Conservation (phyloP, 352 stramenopile species). For the Pseudoperonospora humuli region DNA sequence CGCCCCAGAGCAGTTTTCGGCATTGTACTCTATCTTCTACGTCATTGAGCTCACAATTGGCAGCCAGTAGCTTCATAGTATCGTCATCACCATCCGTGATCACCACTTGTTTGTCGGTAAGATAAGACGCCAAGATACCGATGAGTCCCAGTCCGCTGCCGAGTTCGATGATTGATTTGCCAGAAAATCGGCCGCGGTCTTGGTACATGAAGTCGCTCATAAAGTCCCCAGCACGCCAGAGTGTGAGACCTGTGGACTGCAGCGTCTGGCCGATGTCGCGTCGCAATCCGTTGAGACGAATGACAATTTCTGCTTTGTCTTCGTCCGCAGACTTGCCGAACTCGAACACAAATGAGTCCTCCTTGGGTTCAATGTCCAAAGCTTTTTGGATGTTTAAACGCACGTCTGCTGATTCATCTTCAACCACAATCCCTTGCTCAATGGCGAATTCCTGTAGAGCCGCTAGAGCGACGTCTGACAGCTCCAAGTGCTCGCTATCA, state of each 20-base stretch:
- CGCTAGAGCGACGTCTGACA: conserved; percentile 36
- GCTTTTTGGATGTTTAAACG: conserved; percentile 49
- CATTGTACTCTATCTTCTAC: conserved; percentile 33
- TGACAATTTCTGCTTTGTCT: conserved; percentile 29
- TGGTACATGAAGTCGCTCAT: conserved; percentile 51
- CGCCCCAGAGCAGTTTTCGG: conserved; percentile 43
- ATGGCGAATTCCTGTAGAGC: conserved; percentile 49
- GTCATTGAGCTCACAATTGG: conserved; percentile 50
- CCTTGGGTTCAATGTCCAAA: conserved; percentile 51
- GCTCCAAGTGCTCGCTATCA: conserved; percentile 33
- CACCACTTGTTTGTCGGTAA: conserved; percentile 43
- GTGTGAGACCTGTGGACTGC: conserved; percentile 50
- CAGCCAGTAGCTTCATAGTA: conserved; percentile 36
- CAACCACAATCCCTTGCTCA: conserved; percentile 40
- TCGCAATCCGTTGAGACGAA: conserved; percentile 44
- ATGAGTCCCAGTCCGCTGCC: conserved; percentile 52
- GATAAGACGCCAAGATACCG: conserved; percentile 47
- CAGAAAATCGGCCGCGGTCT: conserved; percentile 24
- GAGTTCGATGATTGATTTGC: conserved; percentile 40
- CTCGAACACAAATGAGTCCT: conserved; percentile 48
- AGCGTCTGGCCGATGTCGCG: conserved; percentile 57
- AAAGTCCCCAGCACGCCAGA: conserved; percentile 56
- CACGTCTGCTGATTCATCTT: conserved; percentile 30
- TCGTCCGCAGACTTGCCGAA: conserved; percentile 26
- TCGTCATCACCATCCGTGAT: conserved; percentile 54